A percentile compares a stretch with the other conserved stretches of the same genome.
Evolutionary conservation across 2,329 filamentous ascomycete species (phyloP).

Genomic region (Colletotrichum gigasporum): DNA sequence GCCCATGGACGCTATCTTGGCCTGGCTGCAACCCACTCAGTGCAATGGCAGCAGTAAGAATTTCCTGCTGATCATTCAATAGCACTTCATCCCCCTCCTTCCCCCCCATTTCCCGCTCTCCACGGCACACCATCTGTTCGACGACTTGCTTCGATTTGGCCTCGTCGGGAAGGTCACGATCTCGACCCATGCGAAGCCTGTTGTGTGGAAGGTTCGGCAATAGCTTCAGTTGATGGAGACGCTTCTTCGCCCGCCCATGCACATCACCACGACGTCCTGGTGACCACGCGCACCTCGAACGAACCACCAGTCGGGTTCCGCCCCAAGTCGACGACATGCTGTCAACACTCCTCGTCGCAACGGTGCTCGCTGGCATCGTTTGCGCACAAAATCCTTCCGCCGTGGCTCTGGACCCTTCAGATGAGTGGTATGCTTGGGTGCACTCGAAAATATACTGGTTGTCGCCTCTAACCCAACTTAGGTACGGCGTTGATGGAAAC

Average conservation of each 20-base stretch:
- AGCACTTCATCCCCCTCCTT: slow-evolving; percentile 4
- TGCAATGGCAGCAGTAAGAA: slow-evolving; percentile 21
- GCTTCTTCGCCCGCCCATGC: slow-evolving; percentile 16
- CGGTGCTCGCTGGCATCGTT: slow-evolving; percentile 21
- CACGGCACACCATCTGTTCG: slow-evolving; percentile 7
- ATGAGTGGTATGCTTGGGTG: slow-evolving; percentile 26
- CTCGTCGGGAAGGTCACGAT: background rate
- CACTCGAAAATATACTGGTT: background rate
- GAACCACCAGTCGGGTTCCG: slow-evolving; percentile 5
- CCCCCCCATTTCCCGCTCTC: background rate
- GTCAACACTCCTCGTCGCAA: slow-evolving; percentile 16
- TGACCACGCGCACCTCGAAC: slow-evolving; percentile 29
- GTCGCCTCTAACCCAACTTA: slow-evolving; percentile 39
- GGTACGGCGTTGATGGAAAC: slow-evolving; percentile 72
- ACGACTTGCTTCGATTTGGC: background rate
- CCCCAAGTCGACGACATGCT: slow-evolving; percentile 22
- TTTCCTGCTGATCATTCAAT: slow-evolving; percentile 27
- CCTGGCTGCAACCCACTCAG: slow-evolving; percentile 17
- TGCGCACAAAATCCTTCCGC: slow-evolving; percentile 26
- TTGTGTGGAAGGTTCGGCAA: slow-evolving; percentile 7
- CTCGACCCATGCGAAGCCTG: background rate
- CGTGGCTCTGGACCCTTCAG: slow-evolving; percentile 29
- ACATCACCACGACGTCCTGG: slow-evolving; percentile 19
- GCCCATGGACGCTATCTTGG: slow-evolving; percentile 20
- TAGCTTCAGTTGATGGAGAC: slow-evolving; percentile 21